Base-by-base conservation (phyloP, 140 eudicot genomes). In the Stevia rebaudiana region DNA sequence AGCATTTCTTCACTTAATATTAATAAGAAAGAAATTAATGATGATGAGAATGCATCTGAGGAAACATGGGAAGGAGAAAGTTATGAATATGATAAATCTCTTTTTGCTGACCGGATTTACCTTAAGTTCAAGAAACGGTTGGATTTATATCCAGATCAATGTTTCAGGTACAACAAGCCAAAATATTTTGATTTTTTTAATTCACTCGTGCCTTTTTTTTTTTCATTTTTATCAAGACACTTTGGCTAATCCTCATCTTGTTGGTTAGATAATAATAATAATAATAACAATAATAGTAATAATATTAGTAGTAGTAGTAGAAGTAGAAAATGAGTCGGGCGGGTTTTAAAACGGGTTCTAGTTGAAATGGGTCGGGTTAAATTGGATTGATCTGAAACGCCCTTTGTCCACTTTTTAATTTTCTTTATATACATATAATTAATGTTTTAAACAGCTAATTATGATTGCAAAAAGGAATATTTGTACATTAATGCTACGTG, bases 51-150 rank as follows among this genome's bases (percentile, higher is more conserved):
- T 25, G 39, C 82, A 35, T 52, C 74, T 2, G 82, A 68, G 37
- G 98, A 92, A 81, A 53, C 49, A 44, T 92, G 95, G 91, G 97
- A 83, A 67, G 86, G 70, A 50, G 99, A 92, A 84, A 75, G 66
- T 67, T 92, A 92, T 70, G 99, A 92, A 67, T 88, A 88, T 67
- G 99, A 85, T 63, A 83, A 66, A 76, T 79, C 99, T 65, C 72
- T 83, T 23, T 79, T 55, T 76, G 97, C 99, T n/a, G 95, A 89
- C 72, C 86, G 95, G 81, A 81, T 86, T 46, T 92, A 88, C 74
- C 97, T 92, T 25, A 92, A 92, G 83, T 92, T 92, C 73, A 92
- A 83, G 84, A 92, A 92, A 71, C 87, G 94, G 35, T n/a, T 88
- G 70, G 99, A 88, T 72, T 65, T 69, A 31, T 59, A 78, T 58